A percentile compares a stretch with the other conserved stretches of the same genome.
phyloP scores from a whole-genome alignment of 1,284 basidiomycete genomes.

The Coniferiporia weirii region DNA sequence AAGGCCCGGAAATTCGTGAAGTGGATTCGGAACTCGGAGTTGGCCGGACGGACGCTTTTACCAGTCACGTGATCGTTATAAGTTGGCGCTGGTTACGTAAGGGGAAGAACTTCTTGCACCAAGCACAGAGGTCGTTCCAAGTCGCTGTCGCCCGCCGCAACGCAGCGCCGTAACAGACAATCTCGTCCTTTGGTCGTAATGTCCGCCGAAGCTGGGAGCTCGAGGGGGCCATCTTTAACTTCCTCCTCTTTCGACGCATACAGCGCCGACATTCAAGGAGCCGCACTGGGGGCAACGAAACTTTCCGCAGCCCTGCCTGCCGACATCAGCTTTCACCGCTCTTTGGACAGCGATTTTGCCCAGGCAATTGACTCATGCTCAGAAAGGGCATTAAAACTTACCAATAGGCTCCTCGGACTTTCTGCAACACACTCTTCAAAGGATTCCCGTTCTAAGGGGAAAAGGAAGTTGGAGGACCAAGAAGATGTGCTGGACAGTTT shows the following conservation, averaged over 20 bases:
- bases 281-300: slow-evolving; percentile 57
- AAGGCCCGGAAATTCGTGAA: no score
- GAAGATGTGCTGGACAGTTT: slow-evolving; percentile 85
- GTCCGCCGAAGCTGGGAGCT: slow-evolving; percentile 14
- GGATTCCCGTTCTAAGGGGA: slow-evolving; percentile 41
- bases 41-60: no score
- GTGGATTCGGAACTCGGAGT: no score
- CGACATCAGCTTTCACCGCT: slow-evolving; percentile 81
- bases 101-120: background rate
- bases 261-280: slow-evolving; percentile 48
- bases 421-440: slow-evolving; percentile 34
- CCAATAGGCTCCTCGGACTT: slow-evolving; percentile 59
- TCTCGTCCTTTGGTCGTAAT: background rate
- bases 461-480: slow-evolving; percentile 48
- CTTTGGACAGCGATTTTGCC: slow-evolving; percentile 70
- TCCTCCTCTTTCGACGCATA: slow-evolving; percentile 32
- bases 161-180: no score
- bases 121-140: no score
- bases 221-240: slow-evolving; percentile 13
- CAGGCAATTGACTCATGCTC: slow-evolving; percentile 61
- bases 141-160: no score
- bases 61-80: background rate
- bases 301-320: slow-evolving; percentile 52
- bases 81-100: background rate
- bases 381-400: slow-evolving; percentile 52